phyloP scores from a whole-genome alignment of 495 filamentous ascomycete genomes.

The Chaetomium fimeti region DNA sequence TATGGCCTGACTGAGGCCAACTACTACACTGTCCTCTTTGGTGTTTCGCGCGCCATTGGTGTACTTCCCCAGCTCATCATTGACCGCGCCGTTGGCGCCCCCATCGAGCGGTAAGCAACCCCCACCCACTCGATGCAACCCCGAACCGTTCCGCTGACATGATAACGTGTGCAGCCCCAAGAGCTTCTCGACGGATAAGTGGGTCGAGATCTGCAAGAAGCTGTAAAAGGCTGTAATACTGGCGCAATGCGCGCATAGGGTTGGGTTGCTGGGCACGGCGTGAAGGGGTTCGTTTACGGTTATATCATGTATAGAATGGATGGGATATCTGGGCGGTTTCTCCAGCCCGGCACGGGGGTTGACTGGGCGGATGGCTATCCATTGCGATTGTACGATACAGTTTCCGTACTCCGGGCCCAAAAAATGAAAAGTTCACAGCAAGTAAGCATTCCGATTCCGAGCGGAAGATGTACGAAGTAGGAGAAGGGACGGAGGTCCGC shows the following conservation, averaged over 20 bases:
- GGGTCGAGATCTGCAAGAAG: constrained; percentile 84
- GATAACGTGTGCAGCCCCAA: constrained; percentile 61
- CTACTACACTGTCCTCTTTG: constrained; percentile 99
- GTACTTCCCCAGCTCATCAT: constrained; percentile 99
- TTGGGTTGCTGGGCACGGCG: constrained; percentile 35
- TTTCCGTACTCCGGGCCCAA: constrained; percentile 26
- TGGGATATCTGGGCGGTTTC: constrained; percentile 28
- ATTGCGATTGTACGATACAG: constrained; percentile 33
- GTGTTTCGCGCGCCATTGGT: constrained; percentile 95
- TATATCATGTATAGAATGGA: constrained; percentile 38
- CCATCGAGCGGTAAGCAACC: constrained; percentile 59
- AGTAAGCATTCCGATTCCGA: not conserved
- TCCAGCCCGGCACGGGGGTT: constrained; percentile 19
- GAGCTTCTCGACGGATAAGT: constrained; percentile 95
- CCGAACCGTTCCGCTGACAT: constrained; percentile 1
- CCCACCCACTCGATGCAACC: not conserved
- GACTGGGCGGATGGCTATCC: constrained; percentile 28
- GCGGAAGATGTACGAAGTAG: not conserved
- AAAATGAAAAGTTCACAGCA: constrained; percentile 14
- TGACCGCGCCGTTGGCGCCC: constrained; percentile 90
- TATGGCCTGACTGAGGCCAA: constrained; percentile 97
- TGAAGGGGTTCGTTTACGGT: constrained; percentile 30
- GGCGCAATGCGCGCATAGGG: constrained; percentile 17
- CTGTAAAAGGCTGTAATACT: constrained; percentile 58
- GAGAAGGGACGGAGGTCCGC: not conserved